A percentile compares a stretch with the other conserved stretches of the same genome.
Conservation (phyloP, 495 filamentous ascomycete genomes). For the Lasiosphaeriaceae sp. region DNA sequence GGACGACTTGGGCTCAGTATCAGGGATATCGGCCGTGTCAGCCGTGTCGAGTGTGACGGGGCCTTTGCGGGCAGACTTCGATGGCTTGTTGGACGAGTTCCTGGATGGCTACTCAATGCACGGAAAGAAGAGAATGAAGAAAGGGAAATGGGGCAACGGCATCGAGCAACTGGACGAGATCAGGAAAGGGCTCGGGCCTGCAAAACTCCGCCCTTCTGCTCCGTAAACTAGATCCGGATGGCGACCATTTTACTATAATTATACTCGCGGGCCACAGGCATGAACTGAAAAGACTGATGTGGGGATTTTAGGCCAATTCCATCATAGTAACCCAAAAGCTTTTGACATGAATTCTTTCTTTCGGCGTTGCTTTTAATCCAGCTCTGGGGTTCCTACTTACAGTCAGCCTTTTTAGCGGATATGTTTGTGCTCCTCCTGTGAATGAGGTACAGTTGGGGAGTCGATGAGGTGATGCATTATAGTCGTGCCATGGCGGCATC, state of each 20-base stretch:
- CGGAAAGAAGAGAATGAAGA: slow-evolving; percentile 79
- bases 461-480: no score
- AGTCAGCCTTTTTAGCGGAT: not conserved
- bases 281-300: not conserved
- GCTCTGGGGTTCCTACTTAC: not conserved
- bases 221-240: not conserved
- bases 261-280: not conserved
- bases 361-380: no score
- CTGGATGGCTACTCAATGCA: slow-evolving; percentile 68
- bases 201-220: slow-evolving; percentile 30
- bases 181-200: slow-evolving; percentile 72
- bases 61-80: slow-evolving; percentile 67
- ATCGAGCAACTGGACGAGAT: slow-evolving; percentile 90
- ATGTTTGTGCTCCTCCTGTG: no score
- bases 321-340: no score
- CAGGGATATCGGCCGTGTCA: slow-evolving; percentile 33
- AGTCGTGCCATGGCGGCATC: no score
- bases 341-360: no score
- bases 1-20: slow-evolving; percentile 49
- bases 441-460: no score
- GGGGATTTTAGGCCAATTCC: no score
- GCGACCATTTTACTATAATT: not conserved
- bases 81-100: slow-evolving; percentile 92
- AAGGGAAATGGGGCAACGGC: slow-evolving; percentile 75
- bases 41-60: slow-evolving; percentile 51